Percentiles rank a stretch among this genome's conserved stretches.
phyloP scores from a whole-genome alignment of 2,329 filamentous ascomycete species.

The Dryadomyces sulphureus region DNA sequence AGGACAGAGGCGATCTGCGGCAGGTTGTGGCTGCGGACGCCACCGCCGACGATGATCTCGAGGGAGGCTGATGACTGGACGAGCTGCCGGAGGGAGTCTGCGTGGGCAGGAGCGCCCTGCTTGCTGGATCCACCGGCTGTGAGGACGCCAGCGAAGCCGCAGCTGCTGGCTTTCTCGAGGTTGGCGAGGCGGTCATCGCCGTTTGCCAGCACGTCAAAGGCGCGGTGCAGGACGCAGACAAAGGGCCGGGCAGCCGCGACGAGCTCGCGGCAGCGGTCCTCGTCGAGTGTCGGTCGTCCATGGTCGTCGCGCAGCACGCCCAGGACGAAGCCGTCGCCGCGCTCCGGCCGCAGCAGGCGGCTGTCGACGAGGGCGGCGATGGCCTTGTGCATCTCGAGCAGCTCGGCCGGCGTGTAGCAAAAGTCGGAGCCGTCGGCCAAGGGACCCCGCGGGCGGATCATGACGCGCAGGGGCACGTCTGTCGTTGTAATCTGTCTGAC shows the following conservation, averaged over 20 bases:
- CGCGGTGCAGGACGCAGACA: constrained; percentile 38
- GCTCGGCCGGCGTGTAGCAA: constrained; percentile 29
- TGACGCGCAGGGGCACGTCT: constrained; percentile 31
- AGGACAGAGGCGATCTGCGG: constrained; percentile 9
- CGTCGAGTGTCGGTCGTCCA: constrained; percentile 21
- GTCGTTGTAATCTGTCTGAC: constrained; percentile 16
- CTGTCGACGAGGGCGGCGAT: constrained; percentile 23
- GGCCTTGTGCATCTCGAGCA: constrained; percentile 25
- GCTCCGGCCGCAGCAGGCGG: constrained; percentile 20
- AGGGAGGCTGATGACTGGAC: constrained; percentile 16
- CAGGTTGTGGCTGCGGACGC: constrained; percentile 29
- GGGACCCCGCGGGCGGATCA: constrained; percentile 37
- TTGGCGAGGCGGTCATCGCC: background rate
- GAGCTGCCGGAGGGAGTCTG: constrained; percentile 21
- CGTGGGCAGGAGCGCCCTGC: constrained; percentile 21
- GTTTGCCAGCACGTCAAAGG: constrained; percentile 31
- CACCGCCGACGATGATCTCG: constrained; percentile 38
- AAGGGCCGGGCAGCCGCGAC: constrained; percentile 26
- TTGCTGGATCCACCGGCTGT: constrained; percentile 35
- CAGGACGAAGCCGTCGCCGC: constrained; percentile 43
- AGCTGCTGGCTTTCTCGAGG: constrained; percentile 21
- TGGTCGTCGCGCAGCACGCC: constrained; percentile 23
- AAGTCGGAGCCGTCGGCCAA: constrained; percentile 24
- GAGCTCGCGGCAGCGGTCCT: constrained; percentile 23
- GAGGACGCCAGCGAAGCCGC: constrained; percentile 35